Percentiles rank a stretch among this genome's conserved stretches.
These are phyloP conservation scores for Xylaria curta DNA, from an alignment of 495 filamentous ascomycete species.

Conservation along the genomic window DNA sequence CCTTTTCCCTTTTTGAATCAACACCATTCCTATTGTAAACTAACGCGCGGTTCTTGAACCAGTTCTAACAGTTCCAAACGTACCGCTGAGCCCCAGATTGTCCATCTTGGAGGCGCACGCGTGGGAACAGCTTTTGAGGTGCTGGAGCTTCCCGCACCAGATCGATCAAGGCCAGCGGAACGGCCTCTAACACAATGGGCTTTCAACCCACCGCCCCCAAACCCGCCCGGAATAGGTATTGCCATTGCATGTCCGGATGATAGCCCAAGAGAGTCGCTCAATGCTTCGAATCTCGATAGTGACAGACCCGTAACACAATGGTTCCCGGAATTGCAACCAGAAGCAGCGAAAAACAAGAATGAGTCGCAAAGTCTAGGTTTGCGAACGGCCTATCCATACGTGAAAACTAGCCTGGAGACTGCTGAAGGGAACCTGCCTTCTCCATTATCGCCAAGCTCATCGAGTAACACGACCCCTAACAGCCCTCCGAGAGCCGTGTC, in stretches of 20 bases:
- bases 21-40: slow-evolving; percentile 4
- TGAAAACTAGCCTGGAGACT: not conserved
- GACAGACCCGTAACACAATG: slow-evolving; percentile 28
- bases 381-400: slow-evolving; percentile 3
- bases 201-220: slow-evolving; percentile 12
- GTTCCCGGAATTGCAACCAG: slow-evolving; percentile 19
- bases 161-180: slow-evolving; percentile 26
- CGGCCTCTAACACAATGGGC: slow-evolving; percentile 45
- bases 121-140: slow-evolving; percentile 29
- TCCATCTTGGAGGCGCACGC: slow-evolving; percentile 43
- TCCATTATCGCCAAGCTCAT: not conserved
- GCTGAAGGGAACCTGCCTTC: not conserved
- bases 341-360: not conserved
- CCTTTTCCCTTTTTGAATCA: slow-evolving; percentile 4
- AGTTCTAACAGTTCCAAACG: slow-evolving; percentile 26
- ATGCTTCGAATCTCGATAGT: not conserved
- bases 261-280: not conserved
- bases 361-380: slow-evolving; percentile 2
- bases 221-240: slow-evolving; percentile 18
- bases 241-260: slow-evolving; percentile 10
- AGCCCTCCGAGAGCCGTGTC: not conserved
- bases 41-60: slow-evolving; percentile 14
- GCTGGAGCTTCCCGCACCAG: slow-evolving; percentile 19
- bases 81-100: slow-evolving; percentile 31
- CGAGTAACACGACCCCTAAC: not conserved